These are phyloP conservation scores for Plectosphaerella sp. DNA, from an alignment of 2,329 filamentous ascomycete species.

Conservation along the genomic window DNA sequence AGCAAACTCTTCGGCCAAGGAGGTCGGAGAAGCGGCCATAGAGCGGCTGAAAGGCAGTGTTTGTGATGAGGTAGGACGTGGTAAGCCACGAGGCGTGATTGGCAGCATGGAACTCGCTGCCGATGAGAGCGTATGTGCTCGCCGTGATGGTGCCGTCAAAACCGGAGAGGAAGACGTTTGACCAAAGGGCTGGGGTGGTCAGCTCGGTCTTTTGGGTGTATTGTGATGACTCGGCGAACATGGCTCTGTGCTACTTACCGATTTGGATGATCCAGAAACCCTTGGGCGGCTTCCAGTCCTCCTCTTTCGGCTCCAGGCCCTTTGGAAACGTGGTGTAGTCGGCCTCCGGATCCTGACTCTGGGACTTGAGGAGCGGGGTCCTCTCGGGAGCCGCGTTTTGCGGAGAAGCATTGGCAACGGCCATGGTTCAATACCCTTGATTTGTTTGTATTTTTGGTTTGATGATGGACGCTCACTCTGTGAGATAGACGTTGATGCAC, in stretches of 20 bases:
- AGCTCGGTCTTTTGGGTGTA: neutral
- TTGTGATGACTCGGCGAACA: neutral
- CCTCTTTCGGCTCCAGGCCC: neutral
- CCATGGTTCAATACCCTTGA: neutral
- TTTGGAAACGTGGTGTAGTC: neutral
- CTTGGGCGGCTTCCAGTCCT: neutral
- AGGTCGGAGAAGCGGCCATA: slow-evolving; percentile 69
- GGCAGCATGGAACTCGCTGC: slow-evolving; percentile 67
- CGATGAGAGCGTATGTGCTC: slow-evolving; percentile 68
- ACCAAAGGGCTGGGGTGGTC: slow-evolving; percentile 45
- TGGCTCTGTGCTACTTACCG: neutral
- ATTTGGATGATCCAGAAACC: neutral
- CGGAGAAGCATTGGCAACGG: too few species aligned
- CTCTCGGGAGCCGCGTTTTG: neutral
- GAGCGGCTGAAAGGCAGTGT: slow-evolving; percentile 67
- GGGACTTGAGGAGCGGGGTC: neutral
- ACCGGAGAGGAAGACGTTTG: slow-evolving; percentile 60
- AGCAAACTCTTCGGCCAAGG: slow-evolving; percentile 58
- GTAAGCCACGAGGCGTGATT: slow-evolving; percentile 73
- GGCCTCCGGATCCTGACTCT: neutral
- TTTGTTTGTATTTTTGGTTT: neutral
- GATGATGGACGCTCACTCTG: neutral
- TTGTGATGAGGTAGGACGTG: slow-evolving; percentile 67
- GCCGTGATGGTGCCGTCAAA: slow-evolving; percentile 74
- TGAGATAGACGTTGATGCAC: neutral